Base-by-base conservation (phyloP, 768 basidiomycete species). In the Russula brevipes region DNA sequence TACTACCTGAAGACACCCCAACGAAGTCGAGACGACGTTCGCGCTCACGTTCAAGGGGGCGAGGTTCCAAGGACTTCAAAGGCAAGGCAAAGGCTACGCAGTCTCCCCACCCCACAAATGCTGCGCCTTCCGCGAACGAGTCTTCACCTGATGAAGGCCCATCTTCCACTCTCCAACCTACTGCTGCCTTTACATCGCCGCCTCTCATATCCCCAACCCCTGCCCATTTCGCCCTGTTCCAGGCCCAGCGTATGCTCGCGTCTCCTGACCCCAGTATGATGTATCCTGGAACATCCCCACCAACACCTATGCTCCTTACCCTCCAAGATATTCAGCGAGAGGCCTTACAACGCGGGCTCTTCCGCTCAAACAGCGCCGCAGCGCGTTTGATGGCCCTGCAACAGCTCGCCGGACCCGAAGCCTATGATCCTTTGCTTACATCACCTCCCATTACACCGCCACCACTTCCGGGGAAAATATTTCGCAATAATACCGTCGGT, bases 311-410 rank as follows among this genome's bases (percentile, higher is more conserved):
- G 69, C 73, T 88, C 41, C 91, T 91, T 0, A 84, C 89, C 4
- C 78, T 96, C 6, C 88, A 91, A 69, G 89, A 87, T 24, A 76
- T 95, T 42, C 86, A 87, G 71, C 83, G 79, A 69, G 71, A 65
- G 63, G 72, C 69, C 44, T 65, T 66, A 52, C 66, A 70, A 33
- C 69, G 75, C 17, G 87, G 88, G 16, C 81, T 97, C 3, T 86
- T 91, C 70, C 86, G 94, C 19, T 95, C 94, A 2, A 94, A 95
- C 72, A 95, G 94, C 70, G 91, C 85, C 11, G 80, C 90, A n/a
- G 89, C 88, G 24, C 82, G 88, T 52, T 81, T 84, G 69, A 77
- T 85, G 73, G 93, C 93, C 4, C 84, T 96, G 83, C 85, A 85
- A 66, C 94, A 93, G 72, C 78, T 97, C 59, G 93, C 88, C 1